Evolutionary conservation across 2,329 filamentous ascomycete genomes (phyloP), one percentile per base, ranked within the genome.

Genomic region (Exophiala dermatitidis): DNA sequence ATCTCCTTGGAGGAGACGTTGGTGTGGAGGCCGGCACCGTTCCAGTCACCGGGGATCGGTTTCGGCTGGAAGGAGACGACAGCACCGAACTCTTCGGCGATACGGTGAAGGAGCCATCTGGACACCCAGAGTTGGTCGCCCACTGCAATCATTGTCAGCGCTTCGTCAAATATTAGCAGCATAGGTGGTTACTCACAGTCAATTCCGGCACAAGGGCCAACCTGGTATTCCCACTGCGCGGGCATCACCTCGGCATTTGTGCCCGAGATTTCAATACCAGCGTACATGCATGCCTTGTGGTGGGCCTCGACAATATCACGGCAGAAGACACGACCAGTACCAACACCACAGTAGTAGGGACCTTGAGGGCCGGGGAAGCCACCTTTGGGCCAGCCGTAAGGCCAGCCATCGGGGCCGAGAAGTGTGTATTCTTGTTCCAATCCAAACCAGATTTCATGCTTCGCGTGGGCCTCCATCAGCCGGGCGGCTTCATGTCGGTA

Each of bases 241-340:
- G 90, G 87, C 88, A 96, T 95, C 68, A 98, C 93, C 81, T 98
- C 93, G 62, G 93, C 93, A 74, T 98, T 98, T 77, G 93, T 97
- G 68, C 93, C 93, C 29, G 90, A 95, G 74, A 98, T 97, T 72
- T 90, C 84, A 74, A 98, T 80, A 56, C 86, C 85, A 57, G 91
- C 83, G 72, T 89, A 95, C 73, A 97, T 71, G 79, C 83, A 95
- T 62, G 85, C 85, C 76, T 88, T 88, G 84, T 89, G 90, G 77
- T 95, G 88, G 61, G 88, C 85, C 78, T 97, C 91, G 64, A 98
- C 90, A 60, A 98, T 91, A 70, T 98, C 91, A 77, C 91, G 86
- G 84, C 90, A 91, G 75, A 94, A 93, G 67, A 97, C 93, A 80
- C 93, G 94, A 77, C 90, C 90, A 63, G 89, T 87, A 65, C 93